Evolutionary conservation across 176 grass and related monocot species (phyloP).

Genomic region (Oryza coarctata): DNA sequence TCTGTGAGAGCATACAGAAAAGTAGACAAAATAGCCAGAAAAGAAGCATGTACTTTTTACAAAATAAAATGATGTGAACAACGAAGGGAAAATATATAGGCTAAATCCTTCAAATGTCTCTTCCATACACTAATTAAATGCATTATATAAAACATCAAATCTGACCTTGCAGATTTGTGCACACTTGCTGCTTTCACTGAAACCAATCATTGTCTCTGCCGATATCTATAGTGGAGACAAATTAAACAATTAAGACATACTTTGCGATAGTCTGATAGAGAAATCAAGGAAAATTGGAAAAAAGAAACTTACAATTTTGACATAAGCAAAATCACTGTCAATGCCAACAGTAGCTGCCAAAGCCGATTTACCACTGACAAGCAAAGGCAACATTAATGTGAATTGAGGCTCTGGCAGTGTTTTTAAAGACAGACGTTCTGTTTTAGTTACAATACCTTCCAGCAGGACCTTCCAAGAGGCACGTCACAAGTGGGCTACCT

Average conservation of each 20-base stretch:
- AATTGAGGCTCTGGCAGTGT: slow-evolving; percentile 19
- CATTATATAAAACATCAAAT: slow-evolving; percentile 8
- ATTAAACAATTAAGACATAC: not conserved
- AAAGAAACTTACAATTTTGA: slow-evolving; percentile 87
- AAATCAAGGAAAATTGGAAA: not conserved
- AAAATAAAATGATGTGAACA: not conserved
- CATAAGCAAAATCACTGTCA: slow-evolving; percentile 93
- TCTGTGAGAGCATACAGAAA: slow-evolving; percentile 4
- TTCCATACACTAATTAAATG: slow-evolving; percentile 27
- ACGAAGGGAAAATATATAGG: not conserved
- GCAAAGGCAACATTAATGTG: not conserved
- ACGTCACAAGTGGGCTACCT: slow-evolving; percentile 91
- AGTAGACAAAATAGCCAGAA: slow-evolving; percentile 1
- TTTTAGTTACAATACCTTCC: slow-evolving; percentile 54
- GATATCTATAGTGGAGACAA: slow-evolving; percentile 63
- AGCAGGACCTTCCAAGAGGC: slow-evolving; percentile 88
- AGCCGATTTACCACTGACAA: slow-evolving; percentile 69
- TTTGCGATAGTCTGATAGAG: not conserved
- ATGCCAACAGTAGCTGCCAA: slow-evolving; percentile 78
- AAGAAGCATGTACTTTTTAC: not conserved
- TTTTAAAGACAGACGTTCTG: slow-evolving; percentile 1
- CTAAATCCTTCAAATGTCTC: slow-evolving; percentile 10
- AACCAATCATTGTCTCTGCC: slow-evolving; percentile 92
- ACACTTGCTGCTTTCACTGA: slow-evolving; percentile 89
- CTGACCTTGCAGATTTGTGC: slow-evolving; percentile 92